A percentile compares a stretch with the other conserved stretches of the same genome.
These are phyloP conservation scores for Trichosporon sp. DNA, from an alignment of 1,284 basidiomycete genomes.

Conservation along the genomic window DNA sequence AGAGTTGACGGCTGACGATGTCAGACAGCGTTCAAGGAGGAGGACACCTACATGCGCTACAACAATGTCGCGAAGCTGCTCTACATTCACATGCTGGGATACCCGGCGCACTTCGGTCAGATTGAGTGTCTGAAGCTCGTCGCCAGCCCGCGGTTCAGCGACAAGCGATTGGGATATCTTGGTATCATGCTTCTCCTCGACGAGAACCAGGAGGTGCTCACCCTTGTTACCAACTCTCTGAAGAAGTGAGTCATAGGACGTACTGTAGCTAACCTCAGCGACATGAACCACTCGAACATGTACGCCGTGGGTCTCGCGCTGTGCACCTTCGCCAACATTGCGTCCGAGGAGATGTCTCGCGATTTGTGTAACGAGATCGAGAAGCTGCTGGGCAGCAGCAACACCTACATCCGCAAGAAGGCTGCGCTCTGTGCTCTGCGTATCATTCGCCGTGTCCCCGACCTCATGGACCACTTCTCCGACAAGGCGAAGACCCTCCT, in stretches of 20 bases:
- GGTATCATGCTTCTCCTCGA: constrained; percentile 98
- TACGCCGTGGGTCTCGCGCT: constrained; percentile 96
- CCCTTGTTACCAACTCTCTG: constrained; percentile 94
- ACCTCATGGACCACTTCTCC: constrained; percentile 91
- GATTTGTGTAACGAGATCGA: constrained; percentile 97
- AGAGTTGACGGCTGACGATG: neutral
- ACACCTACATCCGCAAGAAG: constrained; percentile 99
- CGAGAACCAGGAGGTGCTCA: constrained; percentile 97
- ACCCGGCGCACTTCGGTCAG: constrained; percentile 98
- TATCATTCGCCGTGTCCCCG: constrained; percentile 94
- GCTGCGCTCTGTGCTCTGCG: constrained; percentile 95
- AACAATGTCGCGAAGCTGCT: constrained; percentile 98
- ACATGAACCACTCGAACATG: constrained; percentile 99
- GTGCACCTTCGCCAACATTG: constrained; percentile 98
- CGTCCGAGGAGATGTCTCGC: constrained; percentile 97
- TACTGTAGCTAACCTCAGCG: constrained; percentile 61
- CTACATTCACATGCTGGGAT: constrained; percentile 99
- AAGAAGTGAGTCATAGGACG: constrained; percentile 78
- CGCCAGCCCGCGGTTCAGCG: constrained; percentile 93
- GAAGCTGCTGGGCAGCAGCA: constrained; percentile 94
- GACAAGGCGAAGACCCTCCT: constrained; percentile 85
- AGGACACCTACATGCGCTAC: constrained; percentile 88
- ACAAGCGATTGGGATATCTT: constrained; percentile 95
- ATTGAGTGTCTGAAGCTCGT: constrained; percentile 99
- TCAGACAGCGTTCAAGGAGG: constrained; percentile 90